phyloP scores from a whole-genome alignment of 2,329 filamentous ascomycete species.

The Cladosporium phlei region DNA sequence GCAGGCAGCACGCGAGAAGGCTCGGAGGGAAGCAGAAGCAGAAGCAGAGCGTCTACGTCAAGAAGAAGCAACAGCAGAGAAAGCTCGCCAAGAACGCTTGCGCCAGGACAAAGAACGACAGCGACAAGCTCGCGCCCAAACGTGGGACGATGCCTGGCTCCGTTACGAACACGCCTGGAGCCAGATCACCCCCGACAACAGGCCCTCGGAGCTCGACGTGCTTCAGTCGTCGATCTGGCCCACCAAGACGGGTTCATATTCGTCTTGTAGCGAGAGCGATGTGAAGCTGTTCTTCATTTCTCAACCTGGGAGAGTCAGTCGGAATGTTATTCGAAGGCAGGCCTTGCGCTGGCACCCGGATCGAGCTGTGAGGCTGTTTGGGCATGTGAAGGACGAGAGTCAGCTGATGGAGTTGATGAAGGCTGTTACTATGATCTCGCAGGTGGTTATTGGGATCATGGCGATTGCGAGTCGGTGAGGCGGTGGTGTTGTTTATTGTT shows the following conservation, averaged over 20 bases:
- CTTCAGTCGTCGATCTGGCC: not conserved
- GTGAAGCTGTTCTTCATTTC: not conserved
- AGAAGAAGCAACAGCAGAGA: not conserved
- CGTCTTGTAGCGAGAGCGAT: not conserved
- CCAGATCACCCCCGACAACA: not conserved
- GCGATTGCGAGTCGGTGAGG: not conserved
- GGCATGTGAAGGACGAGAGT: not conserved
- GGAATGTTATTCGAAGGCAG: not conserved
- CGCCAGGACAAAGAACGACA: not conserved
- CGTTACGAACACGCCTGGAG: not conserved
- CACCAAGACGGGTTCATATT: not conserved
- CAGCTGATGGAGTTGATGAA: not conserved
- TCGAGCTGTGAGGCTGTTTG: not conserved
- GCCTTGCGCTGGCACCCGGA: constrained; percentile 7
- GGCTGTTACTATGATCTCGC: constrained; percentile 5
- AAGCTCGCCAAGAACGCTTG: not conserved
- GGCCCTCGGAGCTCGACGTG: not conserved
- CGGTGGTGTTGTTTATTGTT: too few species aligned
- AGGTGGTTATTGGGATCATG: constrained; percentile 7
- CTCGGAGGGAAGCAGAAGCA: not conserved
- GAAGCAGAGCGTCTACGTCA: not conserved
- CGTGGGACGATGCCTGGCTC: constrained; percentile 1
- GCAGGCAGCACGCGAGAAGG: not conserved
- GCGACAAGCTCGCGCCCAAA: not conserved
- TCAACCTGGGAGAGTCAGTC: not conserved